Evolutionary conservation across 768 basidiomycete species (phyloP).

Genomic region (Calocybe indica): DNA sequence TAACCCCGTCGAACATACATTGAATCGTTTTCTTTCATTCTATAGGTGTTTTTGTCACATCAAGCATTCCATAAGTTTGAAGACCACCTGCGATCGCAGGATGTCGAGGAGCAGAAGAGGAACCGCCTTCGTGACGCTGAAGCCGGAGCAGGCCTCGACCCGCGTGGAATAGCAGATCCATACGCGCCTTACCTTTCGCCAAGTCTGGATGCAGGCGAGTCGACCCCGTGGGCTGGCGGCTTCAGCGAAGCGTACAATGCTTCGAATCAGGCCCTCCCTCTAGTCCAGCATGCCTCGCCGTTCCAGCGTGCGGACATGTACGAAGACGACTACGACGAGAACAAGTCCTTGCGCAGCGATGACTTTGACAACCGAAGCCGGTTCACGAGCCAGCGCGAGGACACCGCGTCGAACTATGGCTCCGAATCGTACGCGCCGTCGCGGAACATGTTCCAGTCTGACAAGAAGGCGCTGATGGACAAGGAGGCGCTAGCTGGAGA

Average conservation of each 20-base stretch:
- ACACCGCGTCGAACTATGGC: conserved; percentile 75
- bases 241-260: conserved; percentile 49
- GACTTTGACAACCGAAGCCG: conserved; percentile 79
- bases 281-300: conserved; percentile 78
- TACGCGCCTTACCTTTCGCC: conserved; percentile 73
- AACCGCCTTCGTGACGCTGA: conserved; percentile 74
- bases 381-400: conserved; percentile 73
- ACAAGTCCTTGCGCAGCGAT: conserved; percentile 65
- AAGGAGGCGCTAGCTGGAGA: conserved; percentile 85
- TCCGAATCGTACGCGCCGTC: conserved; percentile 94
- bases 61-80: conserved; percentile 83
- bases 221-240: conserved; percentile 27
- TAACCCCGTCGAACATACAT: neutral
- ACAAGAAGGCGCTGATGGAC: conserved; percentile 65
- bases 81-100: conserved; percentile 75
- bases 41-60: conserved; percentile 85
- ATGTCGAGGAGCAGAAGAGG: conserved; percentile 82
- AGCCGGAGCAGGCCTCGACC: conserved; percentile 61
- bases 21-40: conserved; percentile 2
- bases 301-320: conserved; percentile 75
- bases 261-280: conserved; percentile 74
- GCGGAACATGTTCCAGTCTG: conserved; percentile 89
- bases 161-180: conserved; percentile 53
- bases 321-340: conserved; percentile 75
- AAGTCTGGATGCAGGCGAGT: conserved; percentile 34